A percentile compares a stretch with the other conserved stretches of the same genome.
Conservation (phyloP, 1,284 basidiomycete species). For the Bjerkandera adusta region DNA sequence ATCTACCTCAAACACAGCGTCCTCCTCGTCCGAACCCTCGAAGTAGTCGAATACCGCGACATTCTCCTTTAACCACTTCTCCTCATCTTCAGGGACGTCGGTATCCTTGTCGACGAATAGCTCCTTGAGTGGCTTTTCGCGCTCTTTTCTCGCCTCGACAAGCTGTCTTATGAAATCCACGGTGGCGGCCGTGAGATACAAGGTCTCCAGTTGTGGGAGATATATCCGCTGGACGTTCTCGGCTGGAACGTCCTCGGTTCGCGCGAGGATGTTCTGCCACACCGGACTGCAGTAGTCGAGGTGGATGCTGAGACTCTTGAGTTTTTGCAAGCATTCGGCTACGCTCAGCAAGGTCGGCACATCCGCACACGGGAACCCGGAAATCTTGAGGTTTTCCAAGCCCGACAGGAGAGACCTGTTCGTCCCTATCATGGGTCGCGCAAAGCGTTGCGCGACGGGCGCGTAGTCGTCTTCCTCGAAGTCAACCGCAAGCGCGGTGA, state of each 20-base stretch:
- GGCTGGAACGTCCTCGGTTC: constrained; percentile 1
- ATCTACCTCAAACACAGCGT: constrained; percentile 27
- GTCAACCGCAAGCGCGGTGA: constrained; percentile 48
- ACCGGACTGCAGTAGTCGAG: constrained; percentile 23
- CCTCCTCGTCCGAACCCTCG: constrained; percentile 29
- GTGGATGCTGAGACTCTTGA: constrained; percentile 17
- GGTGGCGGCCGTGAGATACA: constrained; percentile 43
- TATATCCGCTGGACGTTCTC: constrained; percentile 8
- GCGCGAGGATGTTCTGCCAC: constrained; percentile 40
- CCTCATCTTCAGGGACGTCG: constrained; percentile 33
- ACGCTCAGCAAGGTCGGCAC: constrained; percentile 4
- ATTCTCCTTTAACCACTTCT: constrained; percentile 45
- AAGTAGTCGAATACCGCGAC: constrained; percentile 48
- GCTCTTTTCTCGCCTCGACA: constrained; percentile 39
- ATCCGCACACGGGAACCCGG: constrained; percentile 39
- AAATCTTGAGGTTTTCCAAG: constrained; percentile 48
- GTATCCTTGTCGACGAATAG: constrained; percentile 37
- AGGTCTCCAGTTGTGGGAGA: constrained; percentile 39
- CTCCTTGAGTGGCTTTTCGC: constrained; percentile 39
- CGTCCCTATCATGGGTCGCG: constrained; percentile 31
- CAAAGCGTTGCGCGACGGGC: constrained; percentile 41
- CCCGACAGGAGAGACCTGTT: constrained; percentile 41
- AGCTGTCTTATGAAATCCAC: constrained; percentile 41
- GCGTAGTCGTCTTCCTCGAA: constrained; percentile 50
- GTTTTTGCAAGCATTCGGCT: constrained; percentile 2